phyloP scores from a whole-genome alignment of 768 basidiomycete genomes.

The Rossbeevera mucosa region DNA sequence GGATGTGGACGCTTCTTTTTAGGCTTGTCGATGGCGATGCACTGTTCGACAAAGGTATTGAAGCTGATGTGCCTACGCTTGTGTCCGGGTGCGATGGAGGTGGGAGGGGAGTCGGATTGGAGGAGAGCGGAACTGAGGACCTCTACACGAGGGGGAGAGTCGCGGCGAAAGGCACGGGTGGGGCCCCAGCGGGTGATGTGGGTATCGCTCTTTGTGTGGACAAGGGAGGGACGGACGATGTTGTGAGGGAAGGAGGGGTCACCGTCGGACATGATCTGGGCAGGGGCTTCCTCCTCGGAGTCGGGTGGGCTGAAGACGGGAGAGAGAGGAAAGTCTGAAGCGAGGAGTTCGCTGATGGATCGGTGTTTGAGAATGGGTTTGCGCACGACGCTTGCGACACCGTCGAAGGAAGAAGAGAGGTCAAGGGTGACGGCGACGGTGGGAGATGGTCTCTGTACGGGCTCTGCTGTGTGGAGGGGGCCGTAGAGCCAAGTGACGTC shows the following conservation, averaged over 20 bases:
- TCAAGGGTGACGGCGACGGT: conserved; percentile 34
- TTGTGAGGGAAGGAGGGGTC: conserved; percentile 7
- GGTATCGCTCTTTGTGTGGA: conserved; percentile 87
- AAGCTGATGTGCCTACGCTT: conserved; percentile 93
- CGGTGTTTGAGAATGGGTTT: conserved; percentile 98
- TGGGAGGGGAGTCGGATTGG: conserved; percentile 17
- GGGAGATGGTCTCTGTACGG: conserved; percentile 45
- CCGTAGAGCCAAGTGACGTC: conserved; percentile 99
- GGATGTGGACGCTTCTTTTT: conserved; percentile 27
- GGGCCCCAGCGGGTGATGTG: conserved; percentile 60
- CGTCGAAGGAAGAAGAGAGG: conserved; percentile 27
- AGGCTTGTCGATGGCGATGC: conserved; percentile 84
- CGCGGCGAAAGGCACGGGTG: conserved; percentile 48
- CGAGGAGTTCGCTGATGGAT: conserved; percentile 85
- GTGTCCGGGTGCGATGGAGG: conserved; percentile 17
- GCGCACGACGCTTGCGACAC: conserved; percentile 26
- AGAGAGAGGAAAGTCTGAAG: conserved; percentile 60
- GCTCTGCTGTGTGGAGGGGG: conserved; percentile 90
- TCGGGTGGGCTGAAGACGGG: conserved; percentile 60
- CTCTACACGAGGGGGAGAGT: conserved; percentile 62
- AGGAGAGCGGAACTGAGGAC: conserved; percentile 11
- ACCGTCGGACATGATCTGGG: conserved; percentile 19
- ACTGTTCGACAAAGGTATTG: conserved; percentile 97
- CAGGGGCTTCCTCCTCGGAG: conserved; percentile 42
- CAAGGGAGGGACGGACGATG: conserved; percentile 48